Conservation (phyloP, 345 rosid species). For the Arabis hirsuta region DNA sequence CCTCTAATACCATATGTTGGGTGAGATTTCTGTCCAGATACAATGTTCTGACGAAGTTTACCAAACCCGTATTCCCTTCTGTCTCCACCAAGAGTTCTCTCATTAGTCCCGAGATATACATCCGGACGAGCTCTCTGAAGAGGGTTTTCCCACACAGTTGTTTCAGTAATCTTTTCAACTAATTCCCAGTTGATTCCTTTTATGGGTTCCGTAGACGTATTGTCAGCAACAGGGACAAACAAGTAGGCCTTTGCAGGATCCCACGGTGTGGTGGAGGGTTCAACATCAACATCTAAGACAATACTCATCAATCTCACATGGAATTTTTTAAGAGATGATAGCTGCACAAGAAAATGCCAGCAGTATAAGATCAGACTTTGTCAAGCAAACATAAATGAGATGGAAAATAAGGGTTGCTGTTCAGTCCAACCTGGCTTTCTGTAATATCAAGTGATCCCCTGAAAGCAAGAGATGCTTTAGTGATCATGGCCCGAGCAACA, state of each 20-base stretch:
- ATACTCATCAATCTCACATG: conserved; percentile 99
- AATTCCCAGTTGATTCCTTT: conserved; percentile 87
- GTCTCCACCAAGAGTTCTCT: conserved; percentile 97
- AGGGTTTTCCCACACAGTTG: conserved; percentile 89
- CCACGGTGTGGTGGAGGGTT: conserved; percentile 99
- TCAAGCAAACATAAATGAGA: conserved; percentile 25
- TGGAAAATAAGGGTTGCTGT: neutral
- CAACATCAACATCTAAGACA: conserved; percentile 98
- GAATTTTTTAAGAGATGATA: conserved; percentile 87
- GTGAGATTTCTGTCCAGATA: conserved; percentile 84
- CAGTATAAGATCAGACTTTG: conserved; percentile 13
- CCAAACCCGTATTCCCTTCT: conserved; percentile 98
- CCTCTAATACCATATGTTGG: conserved; percentile 99
- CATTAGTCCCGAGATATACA: conserved; percentile 97
- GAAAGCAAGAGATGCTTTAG: conserved; percentile 93
- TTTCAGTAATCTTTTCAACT: conserved; percentile 61
- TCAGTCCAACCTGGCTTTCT: conserved; percentile 73
- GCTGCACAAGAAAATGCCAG: conserved; percentile 57
- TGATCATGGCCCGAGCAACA: conserved; percentile 97
- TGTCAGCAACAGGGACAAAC: conserved; percentile 90
- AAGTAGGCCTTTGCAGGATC: conserved; percentile 98
- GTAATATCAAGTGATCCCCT: conserved; percentile 69
- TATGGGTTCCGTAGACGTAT: conserved; percentile 63
- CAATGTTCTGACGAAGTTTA: conserved; percentile 90
- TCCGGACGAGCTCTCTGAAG: conserved; percentile 98